Evolutionary conservation across 208 protist genomes (phyloP).

Genomic region (Leishmania lainsoni): DNA sequence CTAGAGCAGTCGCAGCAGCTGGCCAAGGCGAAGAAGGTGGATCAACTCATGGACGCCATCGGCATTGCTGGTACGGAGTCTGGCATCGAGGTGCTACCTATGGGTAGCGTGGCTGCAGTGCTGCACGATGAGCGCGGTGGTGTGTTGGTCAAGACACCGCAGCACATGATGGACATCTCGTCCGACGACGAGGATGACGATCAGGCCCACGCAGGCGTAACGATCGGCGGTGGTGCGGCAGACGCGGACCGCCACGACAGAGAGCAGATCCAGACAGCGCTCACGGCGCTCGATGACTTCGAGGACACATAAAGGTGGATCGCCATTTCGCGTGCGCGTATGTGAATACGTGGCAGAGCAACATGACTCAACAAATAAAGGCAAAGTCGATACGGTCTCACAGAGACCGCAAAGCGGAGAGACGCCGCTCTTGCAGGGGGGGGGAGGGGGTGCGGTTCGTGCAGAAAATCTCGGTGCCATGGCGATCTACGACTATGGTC

Average conservation of each 20-base stretch:
- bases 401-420: neutral
- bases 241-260: slow-evolving; percentile 45
- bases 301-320: slow-evolving; percentile 58
- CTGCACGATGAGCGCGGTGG: neutral
- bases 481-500: neutral
- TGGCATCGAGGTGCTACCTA: slow-evolving; percentile 13
- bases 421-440: neutral
- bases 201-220: slow-evolving; percentile 8
- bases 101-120: neutral
- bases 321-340: neutral
- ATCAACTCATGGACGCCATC: slow-evolving; percentile 62
- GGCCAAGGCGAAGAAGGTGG: slow-evolving; percentile 43
- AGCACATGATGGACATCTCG: slow-evolving; percentile 25
- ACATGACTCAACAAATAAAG: neutral
- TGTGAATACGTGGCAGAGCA: neutral
- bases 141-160: slow-evolving; percentile 1
- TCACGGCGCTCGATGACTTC: slow-evolving; percentile 88
- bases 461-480: neutral
- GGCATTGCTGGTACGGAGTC: slow-evolving; percentile 23
- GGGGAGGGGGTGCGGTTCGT: neutral
- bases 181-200: slow-evolving; percentile 38
- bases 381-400: neutral
- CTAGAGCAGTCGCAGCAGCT: slow-evolving; percentile 53
- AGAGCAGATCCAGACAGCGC: slow-evolving; percentile 70
- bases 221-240: slow-evolving; percentile 9